Base-by-base conservation (phyloP, 768 basidiomycete genomes). In the Rhodotorula toruloides region DNA sequence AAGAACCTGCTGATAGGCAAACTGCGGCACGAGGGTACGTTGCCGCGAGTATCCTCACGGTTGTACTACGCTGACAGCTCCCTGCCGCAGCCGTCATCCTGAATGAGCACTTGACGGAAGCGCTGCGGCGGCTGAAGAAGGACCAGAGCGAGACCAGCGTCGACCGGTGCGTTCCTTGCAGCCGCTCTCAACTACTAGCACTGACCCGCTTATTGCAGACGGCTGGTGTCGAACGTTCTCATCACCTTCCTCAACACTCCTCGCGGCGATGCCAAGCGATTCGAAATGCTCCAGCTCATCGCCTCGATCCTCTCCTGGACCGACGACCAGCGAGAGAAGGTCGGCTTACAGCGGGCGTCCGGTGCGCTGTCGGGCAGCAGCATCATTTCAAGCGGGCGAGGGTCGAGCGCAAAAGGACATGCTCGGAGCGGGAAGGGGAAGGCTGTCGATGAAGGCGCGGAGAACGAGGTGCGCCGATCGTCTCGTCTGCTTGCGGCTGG, bases 41-140 rank as follows among this genome's bases (percentile, higher is more conserved):
- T 22, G 10, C 14, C n/a, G 2, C n/a, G 40, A 10, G 40, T 19
- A 50, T 55, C 36, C 39, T 52, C 36, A 61, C 71, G 40, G 49
- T 58, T 34, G 9, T 3, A 21, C 21, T 32, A 22, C 16, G n/a
- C 40, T 48, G 9, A 31, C 36, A 0, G 8, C 17, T 16, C 19
- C 31, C 29, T 2, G 25, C 48, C n/a, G 29, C 70, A 94, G 94
- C 88, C 56, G 91, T 99, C 21, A 94, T 97, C 65, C 86, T 93
- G 76, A 98, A 98, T 72, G 96, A 98, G 75, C 96, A 99, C 74
- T 82, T 99, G 17, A 96, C 92, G 74, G 94, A 98, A 78, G 96
- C 96, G 6, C 84, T 99, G n/a, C 89, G 94, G 19, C 87, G 96
- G 31, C 82, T 99, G 55, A 86, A 91, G 52, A 87, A 87, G 70